Base-by-base conservation (phyloP, 2,329 filamentous ascomycete genomes). In the Colletotrichum coccodes region DNA sequence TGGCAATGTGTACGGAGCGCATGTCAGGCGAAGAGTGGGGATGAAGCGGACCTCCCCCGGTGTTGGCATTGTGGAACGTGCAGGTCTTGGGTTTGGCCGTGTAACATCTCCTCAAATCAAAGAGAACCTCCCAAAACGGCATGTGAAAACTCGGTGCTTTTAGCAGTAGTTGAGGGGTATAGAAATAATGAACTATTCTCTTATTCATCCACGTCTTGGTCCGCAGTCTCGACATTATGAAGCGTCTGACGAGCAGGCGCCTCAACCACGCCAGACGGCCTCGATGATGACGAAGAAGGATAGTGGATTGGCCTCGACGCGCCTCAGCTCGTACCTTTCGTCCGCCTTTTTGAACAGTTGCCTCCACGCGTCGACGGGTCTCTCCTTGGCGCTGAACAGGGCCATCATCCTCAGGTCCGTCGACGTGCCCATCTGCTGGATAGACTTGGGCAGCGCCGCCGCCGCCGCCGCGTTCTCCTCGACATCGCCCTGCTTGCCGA, bases 391-490 rank as follows among this genome's bases (percentile, higher is more conserved):
- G 70, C 85, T 87, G 56, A 85, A 84, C 6, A 86, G 72, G 4
- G 82, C 80, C 81, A 86, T 83, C 80, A 88, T 82, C 52, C 83
- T 77, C 70, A 88, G 63, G 73, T 88, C 86, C 14, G 81, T 85
- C 26, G 77, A 78, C 6, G 78, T 81, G 32, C 78, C 79, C 75
- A 79, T 79, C 68, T 79, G 77, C 74, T 79, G 77, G 40, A 80
- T 78, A 6, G 78, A 80, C 38, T 76, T 75, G 36, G 80, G 78
- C 60, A 80, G 67, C 49, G 71, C 32, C 5, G 71, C 71, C 9
- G 65, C 73, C n/a, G 73, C 72, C 3, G 56, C 66, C 36, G 64
- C 57, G 26, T 56, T 71, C 16, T 71, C 69, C 21, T 68, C 71
- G 9, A 77, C 76, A 23, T 72, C 72, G 30, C 64, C 64, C 34